phyloP scores from a whole-genome alignment of 1,139 yeast species.

The Hyphopichia pseudoburtonii region DNA sequence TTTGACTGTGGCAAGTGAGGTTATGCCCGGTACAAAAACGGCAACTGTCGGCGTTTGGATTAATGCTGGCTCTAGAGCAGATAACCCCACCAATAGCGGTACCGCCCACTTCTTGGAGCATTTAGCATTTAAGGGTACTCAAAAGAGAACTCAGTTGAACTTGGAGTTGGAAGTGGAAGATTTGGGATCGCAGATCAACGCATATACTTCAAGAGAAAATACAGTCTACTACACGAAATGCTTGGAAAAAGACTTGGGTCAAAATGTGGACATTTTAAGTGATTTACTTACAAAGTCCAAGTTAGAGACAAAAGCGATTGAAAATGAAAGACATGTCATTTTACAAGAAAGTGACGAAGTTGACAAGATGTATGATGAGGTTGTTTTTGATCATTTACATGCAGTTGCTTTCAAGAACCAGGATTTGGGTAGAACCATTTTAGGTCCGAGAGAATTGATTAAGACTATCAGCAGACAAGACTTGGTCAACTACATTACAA shows the following conservation, averaged over 20 bases:
- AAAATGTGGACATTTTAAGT: conserved; percentile 82
- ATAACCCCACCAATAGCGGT: conserved; percentile 78
- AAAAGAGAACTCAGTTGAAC: conserved; percentile 74
- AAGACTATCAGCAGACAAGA: conserved; percentile 75
- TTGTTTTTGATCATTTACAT: conserved; percentile 94
- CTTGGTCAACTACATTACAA: conserved; percentile 72
- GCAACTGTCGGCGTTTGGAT: conserved; percentile 98
- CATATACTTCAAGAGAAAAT: conserved; percentile 95
- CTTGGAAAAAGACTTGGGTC: conserved; percentile 74
- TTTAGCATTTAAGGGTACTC: conserved; percentile 93
- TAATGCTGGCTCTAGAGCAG: conserved; percentile 98
- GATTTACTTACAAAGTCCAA: conserved; percentile 87
- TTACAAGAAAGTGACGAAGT: conserved; percentile 97
- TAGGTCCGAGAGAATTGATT: conserved; percentile 92
- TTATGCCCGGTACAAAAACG: conserved; percentile 83
- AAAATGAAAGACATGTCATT: conserved; percentile 93
- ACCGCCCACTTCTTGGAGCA: conserved; percentile 98
- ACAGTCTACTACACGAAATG: conserved; percentile 96
- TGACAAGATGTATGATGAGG: conserved; percentile 97
- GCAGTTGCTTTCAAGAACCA: conserved; percentile 88
- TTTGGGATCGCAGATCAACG: conserved; percentile 95
- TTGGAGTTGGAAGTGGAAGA: conserved; percentile 93
- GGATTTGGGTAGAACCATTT: conserved; percentile 94
- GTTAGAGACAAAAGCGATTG: conserved; percentile 81
- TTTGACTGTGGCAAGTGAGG: conserved; percentile 87